A percentile compares a stretch with the other conserved stretches of the same genome.
phyloP scores from a whole-genome alignment of 805 yeast species.

The Candida loeiensis region DNA sequence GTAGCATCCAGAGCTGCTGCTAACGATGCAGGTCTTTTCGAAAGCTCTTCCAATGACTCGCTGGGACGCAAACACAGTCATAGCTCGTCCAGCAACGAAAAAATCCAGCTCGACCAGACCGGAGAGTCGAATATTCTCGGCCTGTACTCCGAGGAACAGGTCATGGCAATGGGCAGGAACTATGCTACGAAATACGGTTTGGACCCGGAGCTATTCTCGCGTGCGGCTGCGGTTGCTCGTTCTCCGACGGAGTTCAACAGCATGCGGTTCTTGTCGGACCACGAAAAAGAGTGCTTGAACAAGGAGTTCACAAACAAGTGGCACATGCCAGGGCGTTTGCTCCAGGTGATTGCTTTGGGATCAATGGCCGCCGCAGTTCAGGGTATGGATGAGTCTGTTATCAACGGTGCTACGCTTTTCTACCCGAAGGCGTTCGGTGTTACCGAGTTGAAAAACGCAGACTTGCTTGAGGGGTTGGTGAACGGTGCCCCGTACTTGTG shows the following conservation, averaged over 20 bases:
- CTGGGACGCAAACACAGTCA: slow-evolving; percentile 1
- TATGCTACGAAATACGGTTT: slow-evolving; percentile 56
- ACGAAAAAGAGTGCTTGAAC: slow-evolving; percentile 48
- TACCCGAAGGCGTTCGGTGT: slow-evolving; percentile 58
- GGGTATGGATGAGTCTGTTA: slow-evolving; percentile 72
- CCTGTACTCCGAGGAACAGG: slow-evolving; percentile 61
- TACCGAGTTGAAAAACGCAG: slow-evolving; percentile 36
- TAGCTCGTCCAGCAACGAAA: not conserved
- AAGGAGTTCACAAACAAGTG: slow-evolving; percentile 41
- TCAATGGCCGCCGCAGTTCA: slow-evolving; percentile 70
- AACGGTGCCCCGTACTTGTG: slow-evolving; percentile 65
- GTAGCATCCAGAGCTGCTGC: not conserved
- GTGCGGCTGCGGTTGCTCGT: slow-evolving; percentile 59
- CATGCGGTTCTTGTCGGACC: slow-evolving; percentile 46
- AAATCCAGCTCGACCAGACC: not conserved
- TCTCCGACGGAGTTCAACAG: slow-evolving; percentile 54
- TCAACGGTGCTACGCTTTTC: slow-evolving; percentile 62
- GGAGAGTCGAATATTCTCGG: slow-evolving; percentile 41
- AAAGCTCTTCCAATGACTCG: slow-evolving; percentile 6
- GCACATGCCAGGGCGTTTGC: slow-evolving; percentile 46
- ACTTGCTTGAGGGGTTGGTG: slow-evolving; percentile 58
- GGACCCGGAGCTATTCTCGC: slow-evolving; percentile 57
- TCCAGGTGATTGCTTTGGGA: slow-evolving; percentile 53
- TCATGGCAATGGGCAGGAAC: slow-evolving; percentile 64
- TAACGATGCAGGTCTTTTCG: slow-evolving; percentile 7